Evolutionary conservation across 2,329 filamentous ascomycete genomes (phyloP).

Genomic region (Kalmusia sp.): DNA sequence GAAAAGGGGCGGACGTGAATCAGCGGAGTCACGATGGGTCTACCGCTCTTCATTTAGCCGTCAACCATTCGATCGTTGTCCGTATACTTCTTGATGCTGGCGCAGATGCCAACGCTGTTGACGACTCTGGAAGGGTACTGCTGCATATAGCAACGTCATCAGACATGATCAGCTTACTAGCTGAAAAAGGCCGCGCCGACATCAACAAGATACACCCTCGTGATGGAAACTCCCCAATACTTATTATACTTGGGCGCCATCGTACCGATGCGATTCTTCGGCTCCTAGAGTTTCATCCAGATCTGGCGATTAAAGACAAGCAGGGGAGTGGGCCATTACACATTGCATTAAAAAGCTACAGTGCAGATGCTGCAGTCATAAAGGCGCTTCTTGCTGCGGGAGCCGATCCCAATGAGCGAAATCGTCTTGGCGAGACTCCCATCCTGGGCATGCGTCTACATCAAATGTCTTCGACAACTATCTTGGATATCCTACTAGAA

Average conservation of each 20-base stretch:
- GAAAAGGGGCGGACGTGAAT: conserved; percentile 12
- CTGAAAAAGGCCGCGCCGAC: conserved; percentile 10
- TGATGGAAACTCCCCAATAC: conserved; percentile 7
- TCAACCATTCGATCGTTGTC: conserved; percentile 1
- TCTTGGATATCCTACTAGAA: conserved; percentile 27
- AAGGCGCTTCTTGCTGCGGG: conserved; percentile 7
- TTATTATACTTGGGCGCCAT: background rate
- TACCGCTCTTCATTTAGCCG: conserved; percentile 13
- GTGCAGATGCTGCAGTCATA: background rate
- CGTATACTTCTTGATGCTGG: conserved; percentile 16
- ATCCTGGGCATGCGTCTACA: conserved; percentile 6
- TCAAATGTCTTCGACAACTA: background rate
- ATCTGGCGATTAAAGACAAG: conserved; percentile 8
- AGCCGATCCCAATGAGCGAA: conserved; percentile 13
- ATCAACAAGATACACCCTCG: conserved; percentile 2
- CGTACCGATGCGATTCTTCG: background rate
- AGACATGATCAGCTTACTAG: conserved; percentile 3
- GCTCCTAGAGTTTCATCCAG: conserved; percentile 13
- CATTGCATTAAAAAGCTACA: background rate
- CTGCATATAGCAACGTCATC: conserved; percentile 1
- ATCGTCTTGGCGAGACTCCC: conserved; percentile 2
- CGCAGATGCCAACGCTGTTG: conserved; percentile 13
- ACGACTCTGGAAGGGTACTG: conserved; percentile 2
- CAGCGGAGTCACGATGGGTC: background rate
- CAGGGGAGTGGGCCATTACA: conserved; percentile 13